Conservation (phyloP, 2,329 filamentous ascomycete genomes). For the Talaromyces sp. region DNA sequence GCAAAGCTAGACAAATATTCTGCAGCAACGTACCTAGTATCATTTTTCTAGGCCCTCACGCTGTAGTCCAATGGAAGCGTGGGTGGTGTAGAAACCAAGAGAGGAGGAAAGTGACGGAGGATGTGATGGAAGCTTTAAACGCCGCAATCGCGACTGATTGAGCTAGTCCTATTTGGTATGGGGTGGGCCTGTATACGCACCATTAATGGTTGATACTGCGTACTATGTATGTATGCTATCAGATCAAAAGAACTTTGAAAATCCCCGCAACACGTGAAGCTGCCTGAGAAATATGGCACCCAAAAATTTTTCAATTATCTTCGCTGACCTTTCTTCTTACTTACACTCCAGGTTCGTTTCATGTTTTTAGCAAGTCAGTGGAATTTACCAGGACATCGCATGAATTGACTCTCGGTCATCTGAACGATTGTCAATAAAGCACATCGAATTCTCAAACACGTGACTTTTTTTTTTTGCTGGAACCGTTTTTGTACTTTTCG, state of each 20-base stretch:
- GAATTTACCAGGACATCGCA: too few species aligned
- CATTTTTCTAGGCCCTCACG: slow-evolving; percentile 25
- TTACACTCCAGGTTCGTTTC: too few species aligned
- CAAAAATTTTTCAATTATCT: not conserved
- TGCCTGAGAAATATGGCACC: slow-evolving; percentile 1
- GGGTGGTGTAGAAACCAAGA: not conserved
- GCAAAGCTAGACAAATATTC: not conserved
- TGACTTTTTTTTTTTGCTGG: slow-evolving; percentile 6
- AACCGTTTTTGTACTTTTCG: slow-evolving; percentile 12
- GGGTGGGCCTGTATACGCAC: not conserved
- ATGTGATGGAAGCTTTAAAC: slow-evolving; percentile 1
- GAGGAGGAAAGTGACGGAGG: not conserved
- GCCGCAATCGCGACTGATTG: slow-evolving; percentile 10
- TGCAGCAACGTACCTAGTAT: slow-evolving; percentile 29
- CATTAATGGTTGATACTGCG: not conserved
- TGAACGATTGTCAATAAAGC: not conserved
- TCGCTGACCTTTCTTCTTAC: not conserved
- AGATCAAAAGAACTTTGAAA: not conserved
- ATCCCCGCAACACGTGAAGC: slow-evolving; percentile 13
- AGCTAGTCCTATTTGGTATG: not conserved
- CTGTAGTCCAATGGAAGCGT: not conserved
- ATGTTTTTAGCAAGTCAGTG: too few species aligned
- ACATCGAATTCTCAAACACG: not conserved
- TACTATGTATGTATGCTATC: not conserved
- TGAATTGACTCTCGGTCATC: not conserved